A percentile compares a stretch with the other conserved stretches of the same genome.
These are phyloP conservation scores for Phytophthora quininea DNA, from an alignment of 352 stramenopile species.

Conservation along the genomic window DNA sequence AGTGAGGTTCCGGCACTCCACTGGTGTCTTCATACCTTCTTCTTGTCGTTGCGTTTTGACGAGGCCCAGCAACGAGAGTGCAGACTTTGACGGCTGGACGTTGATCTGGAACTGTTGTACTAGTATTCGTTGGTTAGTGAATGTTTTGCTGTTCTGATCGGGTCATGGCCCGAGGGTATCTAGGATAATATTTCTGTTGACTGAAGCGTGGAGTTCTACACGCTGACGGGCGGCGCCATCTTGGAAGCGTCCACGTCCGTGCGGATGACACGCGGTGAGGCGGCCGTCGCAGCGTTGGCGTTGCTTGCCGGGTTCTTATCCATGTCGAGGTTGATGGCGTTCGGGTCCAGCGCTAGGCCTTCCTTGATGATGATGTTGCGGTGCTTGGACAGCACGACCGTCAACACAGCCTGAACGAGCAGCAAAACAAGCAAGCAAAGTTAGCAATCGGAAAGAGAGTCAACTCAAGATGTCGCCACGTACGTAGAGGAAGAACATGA, in stretches of 20 bases:
- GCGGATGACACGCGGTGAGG: slow-evolving; percentile 70
- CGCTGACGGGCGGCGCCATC: slow-evolving; percentile 69
- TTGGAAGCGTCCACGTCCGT: slow-evolving; percentile 67
- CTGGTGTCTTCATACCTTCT: background rate
- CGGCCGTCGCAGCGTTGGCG: slow-evolving; percentile 45
- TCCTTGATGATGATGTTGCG: slow-evolving; percentile 88
- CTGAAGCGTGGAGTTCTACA: slow-evolving; percentile 53
- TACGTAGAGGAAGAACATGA: slow-evolving; percentile 90
- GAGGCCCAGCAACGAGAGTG: slow-evolving; percentile 1
- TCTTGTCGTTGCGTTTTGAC: no score
- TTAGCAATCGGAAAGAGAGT: no score
- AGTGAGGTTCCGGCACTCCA: background rate
- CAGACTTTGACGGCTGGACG: slow-evolving; percentile 5
- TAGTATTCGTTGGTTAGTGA: no score
- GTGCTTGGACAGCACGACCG: slow-evolving; percentile 73
- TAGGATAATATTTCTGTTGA: background rate
- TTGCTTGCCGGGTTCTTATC: slow-evolving; percentile 58
- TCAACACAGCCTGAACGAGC: slow-evolving; percentile 53
- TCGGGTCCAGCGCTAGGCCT: slow-evolving; percentile 48
- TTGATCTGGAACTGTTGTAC: slow-evolving; percentile 25
- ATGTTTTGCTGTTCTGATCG: no score
- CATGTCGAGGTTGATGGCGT: slow-evolving; percentile 33
- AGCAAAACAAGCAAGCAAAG: slow-evolving; percentile 9
- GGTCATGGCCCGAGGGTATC: no score
- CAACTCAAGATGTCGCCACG: slow-evolving; percentile 57